These are phyloP conservation scores for Cyphellophora attinorum DNA, from an alignment of 2,329 filamentous ascomycete genomes.

Conservation along the genomic window DNA sequence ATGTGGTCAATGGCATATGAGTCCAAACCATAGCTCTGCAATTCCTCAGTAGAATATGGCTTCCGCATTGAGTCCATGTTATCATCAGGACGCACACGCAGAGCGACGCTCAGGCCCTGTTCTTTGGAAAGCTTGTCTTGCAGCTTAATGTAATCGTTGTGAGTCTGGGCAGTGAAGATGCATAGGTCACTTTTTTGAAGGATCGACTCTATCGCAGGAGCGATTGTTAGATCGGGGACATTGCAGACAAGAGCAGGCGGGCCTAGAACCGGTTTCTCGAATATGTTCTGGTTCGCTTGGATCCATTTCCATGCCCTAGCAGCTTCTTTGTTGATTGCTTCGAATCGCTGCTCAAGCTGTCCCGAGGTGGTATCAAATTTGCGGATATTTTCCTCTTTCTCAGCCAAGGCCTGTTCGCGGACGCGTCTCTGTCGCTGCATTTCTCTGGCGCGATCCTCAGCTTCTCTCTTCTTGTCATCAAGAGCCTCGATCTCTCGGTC, in stretches of 20 bases:
- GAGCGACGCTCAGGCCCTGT: constrained; percentile 60
- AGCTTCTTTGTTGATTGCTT: constrained; percentile 52
- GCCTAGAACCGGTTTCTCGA: constrained; percentile 69
- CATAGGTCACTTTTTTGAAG: constrained; percentile 45
- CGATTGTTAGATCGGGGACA: constrained; percentile 61
- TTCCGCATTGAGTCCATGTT: constrained; percentile 46
- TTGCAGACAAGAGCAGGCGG: constrained; percentile 74
- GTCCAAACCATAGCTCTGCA: constrained; percentile 58
- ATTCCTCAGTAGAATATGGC: constrained; percentile 46
- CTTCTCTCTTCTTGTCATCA: constrained; percentile 27
- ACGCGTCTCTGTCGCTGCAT: constrained; percentile 31
- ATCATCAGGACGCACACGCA: constrained; percentile 40
- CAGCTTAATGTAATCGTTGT: constrained; percentile 64
- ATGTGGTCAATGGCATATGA: constrained; percentile 72
- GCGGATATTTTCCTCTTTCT: constrained; percentile 41
- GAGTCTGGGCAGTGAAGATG: constrained; percentile 65
- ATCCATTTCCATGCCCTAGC: constrained; percentile 74
- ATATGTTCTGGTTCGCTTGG: constrained; percentile 56
- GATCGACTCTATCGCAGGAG: constrained; percentile 49
- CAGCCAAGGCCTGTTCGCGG: constrained; percentile 26
- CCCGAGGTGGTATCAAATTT: constrained; percentile 65
- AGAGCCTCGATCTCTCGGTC: constrained; percentile 22
- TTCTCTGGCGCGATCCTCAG: constrained; percentile 9
- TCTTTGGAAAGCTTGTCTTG: constrained; percentile 53
- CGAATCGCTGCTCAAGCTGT: constrained; percentile 60